phyloP scores from a whole-genome alignment of 176 grass and related monocot species.

The Aegilops sharonensis region DNA sequence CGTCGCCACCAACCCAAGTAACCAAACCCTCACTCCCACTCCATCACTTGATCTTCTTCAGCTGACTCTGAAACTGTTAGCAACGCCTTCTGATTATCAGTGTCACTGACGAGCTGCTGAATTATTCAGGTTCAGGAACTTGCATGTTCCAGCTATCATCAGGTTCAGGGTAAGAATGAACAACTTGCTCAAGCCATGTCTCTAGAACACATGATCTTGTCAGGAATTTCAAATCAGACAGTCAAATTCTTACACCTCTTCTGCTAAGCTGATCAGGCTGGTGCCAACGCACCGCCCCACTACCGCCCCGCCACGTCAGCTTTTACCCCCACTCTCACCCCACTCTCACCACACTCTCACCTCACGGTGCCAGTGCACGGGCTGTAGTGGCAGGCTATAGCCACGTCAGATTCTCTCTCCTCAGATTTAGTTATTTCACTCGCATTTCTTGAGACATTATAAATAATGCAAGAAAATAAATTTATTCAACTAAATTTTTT shows the following conservation, averaged over 20 bases:
- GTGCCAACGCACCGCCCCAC: too few species aligned
- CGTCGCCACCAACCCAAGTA: constrained; percentile 86
- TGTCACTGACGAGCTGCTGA: neutral
- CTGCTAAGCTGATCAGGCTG: neutral
- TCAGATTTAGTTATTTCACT: too few species aligned
- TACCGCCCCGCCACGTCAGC: too few species aligned
- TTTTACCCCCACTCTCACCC: too few species aligned
- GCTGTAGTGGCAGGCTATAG: too few species aligned
- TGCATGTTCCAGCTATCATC: constrained; percentile 64
- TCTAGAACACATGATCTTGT: neutral
- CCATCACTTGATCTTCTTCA: neutral
- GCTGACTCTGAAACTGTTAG: neutral
- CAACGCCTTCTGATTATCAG: neutral
- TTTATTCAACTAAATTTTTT: too few species aligned
- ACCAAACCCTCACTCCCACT: constrained; percentile 5
- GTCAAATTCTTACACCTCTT: neutral
- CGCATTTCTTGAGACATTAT: too few species aligned
- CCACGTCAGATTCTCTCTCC: too few species aligned
- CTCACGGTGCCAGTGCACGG: too few species aligned
- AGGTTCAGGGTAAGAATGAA: constrained; percentile 56
- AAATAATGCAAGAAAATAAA: too few species aligned
- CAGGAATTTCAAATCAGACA: neutral
- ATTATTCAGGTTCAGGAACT: constrained; percentile 58
- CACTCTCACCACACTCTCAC: too few species aligned
- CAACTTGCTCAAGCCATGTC: neutral